Base-by-base conservation (phyloP, 148 eudicot species). In the Vaccinium darrowii region DNA sequence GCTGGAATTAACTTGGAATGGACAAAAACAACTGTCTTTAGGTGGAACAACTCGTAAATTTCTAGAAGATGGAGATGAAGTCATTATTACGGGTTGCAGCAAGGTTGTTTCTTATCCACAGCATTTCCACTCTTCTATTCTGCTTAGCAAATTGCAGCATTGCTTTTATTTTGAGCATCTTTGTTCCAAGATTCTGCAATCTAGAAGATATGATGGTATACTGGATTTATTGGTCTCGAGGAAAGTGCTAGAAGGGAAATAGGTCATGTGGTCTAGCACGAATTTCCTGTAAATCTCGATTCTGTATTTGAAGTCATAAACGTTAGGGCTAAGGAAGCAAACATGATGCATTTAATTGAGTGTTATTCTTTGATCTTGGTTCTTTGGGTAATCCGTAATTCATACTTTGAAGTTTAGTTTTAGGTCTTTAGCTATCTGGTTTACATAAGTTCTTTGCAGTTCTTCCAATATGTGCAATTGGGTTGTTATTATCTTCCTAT, bases 11-110 rank as follows among this genome's bases (percentile, higher is more conserved):
- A 91, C 98, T 43, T 96, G 99, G 99, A 96, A 96, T 84, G 99
- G 97, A 81, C 86, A 90, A 88, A 94, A 92, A 75, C 88, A 90
- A 10, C 79, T 96, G 18, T 83, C 83, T 83, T 49, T 86, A 5
- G 85, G 88, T 62, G 97, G 94, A 77, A 87, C 87, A 74, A 81
- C 88, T 78, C 95, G 95, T 78, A 90, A 87, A 79, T 96, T 94
- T 82, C 91, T 96, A 78, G 98, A 96, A 91, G 99, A 96, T 86
- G 99, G 98, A 87, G 98, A 94, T 86, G 98, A 96, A 92, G 98
- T 96, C 84, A 90, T 85, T 51, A 82, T 96, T 82, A 90, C 92
- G 1, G 99, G 99, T 58, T 87, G 85, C 84, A 90, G 99, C 93
- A 92, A 96, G 97, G 99, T 94, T 83, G 18, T 58, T 79, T 56